These are phyloP conservation scores for Lyophyllum decastes DNA, from an alignment of 768 basidiomycete species.

Conservation along the genomic window DNA sequence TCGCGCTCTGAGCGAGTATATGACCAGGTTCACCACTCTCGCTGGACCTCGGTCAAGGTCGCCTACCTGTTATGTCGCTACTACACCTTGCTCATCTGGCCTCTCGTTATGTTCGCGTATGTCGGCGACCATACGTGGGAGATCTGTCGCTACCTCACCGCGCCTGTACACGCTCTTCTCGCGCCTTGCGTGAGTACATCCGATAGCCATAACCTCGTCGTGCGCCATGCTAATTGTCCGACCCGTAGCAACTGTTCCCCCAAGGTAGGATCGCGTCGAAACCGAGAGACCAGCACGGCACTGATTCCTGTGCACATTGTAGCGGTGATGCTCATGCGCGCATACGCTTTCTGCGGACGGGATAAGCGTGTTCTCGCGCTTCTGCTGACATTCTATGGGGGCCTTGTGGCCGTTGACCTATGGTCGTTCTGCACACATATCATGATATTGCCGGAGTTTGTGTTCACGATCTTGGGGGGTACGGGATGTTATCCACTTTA, in stretches of 20 bases:
- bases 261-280: slow-evolving; percentile 29
- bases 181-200: slow-evolving; percentile 32
- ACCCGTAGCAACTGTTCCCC: slow-evolving; percentile 38
- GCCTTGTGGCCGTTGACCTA: slow-evolving; percentile 32
- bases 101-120: slow-evolving; percentile 38
- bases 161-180: slow-evolving; percentile 32
- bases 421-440: slow-evolving; percentile 37
- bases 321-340: slow-evolving; percentile 47
- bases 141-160: slow-evolving; percentile 29
- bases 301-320: not conserved
- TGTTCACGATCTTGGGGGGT: slow-evolving; percentile 23
- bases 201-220: not conserved
- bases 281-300: not conserved
- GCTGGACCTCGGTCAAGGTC: slow-evolving; percentile 40
- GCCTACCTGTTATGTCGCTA: slow-evolving; percentile 44
- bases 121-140: slow-evolving; percentile 32
- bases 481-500: slow-evolving; percentile 44
- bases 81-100: slow-evolving; percentile 39
- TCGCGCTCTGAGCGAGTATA: not conserved
- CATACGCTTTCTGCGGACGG: slow-evolving; percentile 43
- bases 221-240: not conserved
- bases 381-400: slow-evolving; percentile 30
- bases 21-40: slow-evolving; percentile 33
- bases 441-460: slow-evolving; percentile 19
- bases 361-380: slow-evolving; percentile 27